Percentiles rank a stretch among this genome's conserved stretches.
Evolutionary conservation across 495 filamentous ascomycete species (phyloP).

Genomic region (Viridothelium virens): DNA sequence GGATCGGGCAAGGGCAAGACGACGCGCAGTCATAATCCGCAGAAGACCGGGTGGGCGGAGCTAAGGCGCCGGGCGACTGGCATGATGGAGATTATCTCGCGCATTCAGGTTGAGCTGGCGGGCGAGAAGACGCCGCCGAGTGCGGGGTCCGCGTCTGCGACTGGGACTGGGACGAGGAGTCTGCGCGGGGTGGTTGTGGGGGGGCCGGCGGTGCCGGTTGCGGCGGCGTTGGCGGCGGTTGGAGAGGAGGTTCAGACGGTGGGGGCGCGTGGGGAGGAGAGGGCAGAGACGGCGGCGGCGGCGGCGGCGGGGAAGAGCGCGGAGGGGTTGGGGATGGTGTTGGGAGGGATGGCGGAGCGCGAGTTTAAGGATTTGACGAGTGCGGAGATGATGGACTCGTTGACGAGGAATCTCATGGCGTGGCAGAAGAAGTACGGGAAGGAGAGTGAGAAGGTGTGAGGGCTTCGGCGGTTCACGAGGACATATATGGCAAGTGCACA

Average conservation of each 20-base stretch:
- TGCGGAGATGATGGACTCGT: conserved; percentile 40
- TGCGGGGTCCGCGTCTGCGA: conserved; percentile 23
- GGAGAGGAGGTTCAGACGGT: conserved; percentile 4
- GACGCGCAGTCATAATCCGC: background rate
- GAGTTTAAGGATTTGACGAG: conserved; percentile 30
- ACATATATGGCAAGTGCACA: too few species aligned
- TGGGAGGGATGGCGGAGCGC: conserved; percentile 13
- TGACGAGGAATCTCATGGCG: conserved; percentile 33
- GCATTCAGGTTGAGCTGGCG: conserved; percentile 85
- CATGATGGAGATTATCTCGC: conserved; percentile 83
- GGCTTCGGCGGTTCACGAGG: too few species aligned
- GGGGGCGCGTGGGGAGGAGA: conserved; percentile 12
- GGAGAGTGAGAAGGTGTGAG: conserved; percentile 21
- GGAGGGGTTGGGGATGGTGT: conserved; percentile 18
- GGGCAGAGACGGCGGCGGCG: background rate
- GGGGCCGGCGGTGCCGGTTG: background rate
- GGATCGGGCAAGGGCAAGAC: conserved; percentile 44
- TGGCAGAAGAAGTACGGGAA: conserved; percentile 35
- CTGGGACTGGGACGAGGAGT: conserved; percentile 29
- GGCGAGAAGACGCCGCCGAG: conserved; percentile 38
- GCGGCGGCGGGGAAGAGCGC: conserved; percentile 12
- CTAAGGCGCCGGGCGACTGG: conserved; percentile 73
- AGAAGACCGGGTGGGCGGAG: background rate
- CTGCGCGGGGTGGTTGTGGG: conserved; percentile 1
- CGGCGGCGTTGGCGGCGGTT: background rate